These are phyloP conservation scores for Aechmea fasciata DNA, from an alignment of 176 grass and related monocot species.

Conservation along the genomic window DNA sequence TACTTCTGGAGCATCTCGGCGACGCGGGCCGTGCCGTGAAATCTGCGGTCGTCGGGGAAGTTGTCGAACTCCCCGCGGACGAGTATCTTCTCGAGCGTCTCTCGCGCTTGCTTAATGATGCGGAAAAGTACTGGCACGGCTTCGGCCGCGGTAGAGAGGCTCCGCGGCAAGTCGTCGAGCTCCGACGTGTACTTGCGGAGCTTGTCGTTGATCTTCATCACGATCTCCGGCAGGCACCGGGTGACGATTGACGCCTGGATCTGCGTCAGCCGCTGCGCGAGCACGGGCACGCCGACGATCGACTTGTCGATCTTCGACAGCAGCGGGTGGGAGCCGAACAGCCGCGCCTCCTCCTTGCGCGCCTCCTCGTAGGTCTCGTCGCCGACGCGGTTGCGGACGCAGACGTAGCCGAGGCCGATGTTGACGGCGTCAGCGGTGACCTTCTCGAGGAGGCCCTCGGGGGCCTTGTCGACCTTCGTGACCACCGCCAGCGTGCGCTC, in stretches of 20 bases:
- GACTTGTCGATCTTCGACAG: constrained; percentile 33
- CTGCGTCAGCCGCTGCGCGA: constrained; percentile 26
- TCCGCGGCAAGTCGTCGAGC: constrained; percentile 30
- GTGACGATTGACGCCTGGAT: constrained; percentile 33
- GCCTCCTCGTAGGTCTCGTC: constrained; percentile 51
- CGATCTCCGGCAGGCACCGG: constrained; percentile 36
- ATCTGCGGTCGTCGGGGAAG: constrained; percentile 10
- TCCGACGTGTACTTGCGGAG: constrained; percentile 26
- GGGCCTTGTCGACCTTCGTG: constrained; percentile 34
- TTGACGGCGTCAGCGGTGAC: constrained; percentile 51
- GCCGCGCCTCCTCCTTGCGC: neutral
- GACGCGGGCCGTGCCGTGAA: constrained; percentile 29
- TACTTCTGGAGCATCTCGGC: constrained; percentile 21
- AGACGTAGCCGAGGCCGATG: constrained; percentile 57
- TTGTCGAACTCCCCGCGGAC: constrained; percentile 34
- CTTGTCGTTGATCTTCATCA: constrained; percentile 41
- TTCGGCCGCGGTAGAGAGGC: constrained; percentile 6
- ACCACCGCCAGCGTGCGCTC: constrained; percentile 59
- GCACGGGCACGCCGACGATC: constrained; percentile 37
- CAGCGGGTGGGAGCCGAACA: constrained; percentile 22
- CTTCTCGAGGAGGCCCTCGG: constrained; percentile 57
- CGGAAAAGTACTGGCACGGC: neutral
- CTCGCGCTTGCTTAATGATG: constrained; percentile 8
- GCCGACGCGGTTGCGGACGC: constrained; percentile 47
- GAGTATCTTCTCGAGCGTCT: constrained; percentile 17